Percentiles rank a stretch among this genome's conserved stretches.
Evolutionary conservation across 1,139 yeast species (phyloP).

Genomic region (Geotrichum citri-aurantii): DNA sequence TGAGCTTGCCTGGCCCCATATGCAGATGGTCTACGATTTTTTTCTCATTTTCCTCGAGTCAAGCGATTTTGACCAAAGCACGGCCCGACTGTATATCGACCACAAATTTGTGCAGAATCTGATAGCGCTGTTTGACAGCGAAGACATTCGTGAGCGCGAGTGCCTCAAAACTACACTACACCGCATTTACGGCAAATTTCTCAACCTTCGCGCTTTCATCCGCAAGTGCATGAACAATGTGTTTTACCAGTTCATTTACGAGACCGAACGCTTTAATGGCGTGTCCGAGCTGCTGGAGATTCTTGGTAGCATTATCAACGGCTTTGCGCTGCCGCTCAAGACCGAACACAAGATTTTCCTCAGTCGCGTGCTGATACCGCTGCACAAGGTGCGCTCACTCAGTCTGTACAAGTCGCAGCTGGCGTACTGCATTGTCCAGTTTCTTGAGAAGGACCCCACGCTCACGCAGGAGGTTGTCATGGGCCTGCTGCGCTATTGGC

Average conservation of each 20-base stretch:
- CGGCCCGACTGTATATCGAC: slow-evolving; percentile 90
- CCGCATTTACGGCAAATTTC: slow-evolving; percentile 90
- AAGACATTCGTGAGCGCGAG: slow-evolving; percentile 95
- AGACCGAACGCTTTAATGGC: slow-evolving; percentile 94
- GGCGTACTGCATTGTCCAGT: slow-evolving; percentile 97
- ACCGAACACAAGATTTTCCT: slow-evolving; percentile 94
- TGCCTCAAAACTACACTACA: slow-evolving; percentile 92
- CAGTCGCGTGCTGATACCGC: slow-evolving; percentile 81
- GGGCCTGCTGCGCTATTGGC: slow-evolving; percentile 95
- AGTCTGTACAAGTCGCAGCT: slow-evolving; percentile 92
- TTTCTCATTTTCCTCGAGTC: slow-evolving; percentile 88
- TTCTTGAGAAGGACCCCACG: slow-evolving; percentile 85
- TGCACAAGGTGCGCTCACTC: slow-evolving; percentile 85
- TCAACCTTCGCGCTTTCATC: slow-evolving; percentile 84
- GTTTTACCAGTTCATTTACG: slow-evolving; percentile 87
- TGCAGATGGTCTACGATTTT: slow-evolving; percentile 94
- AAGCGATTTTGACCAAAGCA: slow-evolving; percentile 88
- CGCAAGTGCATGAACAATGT: too few species aligned
- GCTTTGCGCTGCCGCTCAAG: slow-evolving; percentile 93
- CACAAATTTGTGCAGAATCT: slow-evolving; percentile 78
- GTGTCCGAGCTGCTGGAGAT: slow-evolving; percentile 92
- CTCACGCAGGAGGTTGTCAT: slow-evolving; percentile 91
- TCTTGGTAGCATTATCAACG: slow-evolving; percentile 92
- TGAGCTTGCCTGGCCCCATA: slow-evolving; percentile 98
- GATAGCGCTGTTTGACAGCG: slow-evolving; percentile 88